phyloP scores from a whole-genome alignment of 2,329 filamentous ascomycete genomes.

The Onygena corvina region DNA sequence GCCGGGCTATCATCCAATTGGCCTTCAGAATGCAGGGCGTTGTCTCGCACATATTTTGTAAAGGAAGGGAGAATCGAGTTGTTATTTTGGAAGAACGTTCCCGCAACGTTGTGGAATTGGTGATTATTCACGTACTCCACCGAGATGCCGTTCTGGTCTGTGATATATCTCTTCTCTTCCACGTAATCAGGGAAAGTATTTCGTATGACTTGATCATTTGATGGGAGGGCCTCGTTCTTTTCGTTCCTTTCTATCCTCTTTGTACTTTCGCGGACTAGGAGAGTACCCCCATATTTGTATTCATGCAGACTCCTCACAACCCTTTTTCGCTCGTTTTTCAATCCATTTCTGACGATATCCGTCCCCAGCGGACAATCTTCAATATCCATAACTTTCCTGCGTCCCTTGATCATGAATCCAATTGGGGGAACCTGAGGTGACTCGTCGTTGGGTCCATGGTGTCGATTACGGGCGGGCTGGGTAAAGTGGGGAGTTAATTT shows the following conservation, averaged over 20 bases:
- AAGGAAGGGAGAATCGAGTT: constrained; percentile 87
- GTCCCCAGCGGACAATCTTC: constrained; percentile 96
- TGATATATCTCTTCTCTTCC: constrained; percentile 80
- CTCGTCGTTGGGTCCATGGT: constrained; percentile 42
- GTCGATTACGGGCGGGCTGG: constrained; percentile 48
- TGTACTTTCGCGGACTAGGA: constrained; percentile 80
- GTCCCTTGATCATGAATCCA: constrained; percentile 84
- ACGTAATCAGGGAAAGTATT: constrained; percentile 50
- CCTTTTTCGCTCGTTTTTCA: constrained; percentile 64
- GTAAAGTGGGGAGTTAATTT: constrained; percentile 97
- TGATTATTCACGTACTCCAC: constrained; percentile 81
- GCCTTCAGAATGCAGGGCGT: constrained; percentile 49
- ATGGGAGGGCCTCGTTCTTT: constrained; percentile 24
- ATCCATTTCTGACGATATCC: constrained; percentile 65
- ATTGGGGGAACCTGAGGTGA: constrained; percentile 56
- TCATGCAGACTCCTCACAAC: constrained; percentile 57
- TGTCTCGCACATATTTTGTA: constrained; percentile 72
- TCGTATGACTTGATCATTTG: constrained; percentile 36
- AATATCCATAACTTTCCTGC: constrained; percentile 71
- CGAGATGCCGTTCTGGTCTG: constrained; percentile 66
- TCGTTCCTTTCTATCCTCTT: constrained; percentile 34
- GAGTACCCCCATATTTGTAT: constrained; percentile 72
- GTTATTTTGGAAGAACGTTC: constrained; percentile 98
- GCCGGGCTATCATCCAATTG: constrained; percentile 16
- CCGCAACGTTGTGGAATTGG: constrained; percentile 80